Evolutionary conservation across 2,329 filamentous ascomycete species (phyloP).

Genomic region (Coniochaeta sp.): DNA sequence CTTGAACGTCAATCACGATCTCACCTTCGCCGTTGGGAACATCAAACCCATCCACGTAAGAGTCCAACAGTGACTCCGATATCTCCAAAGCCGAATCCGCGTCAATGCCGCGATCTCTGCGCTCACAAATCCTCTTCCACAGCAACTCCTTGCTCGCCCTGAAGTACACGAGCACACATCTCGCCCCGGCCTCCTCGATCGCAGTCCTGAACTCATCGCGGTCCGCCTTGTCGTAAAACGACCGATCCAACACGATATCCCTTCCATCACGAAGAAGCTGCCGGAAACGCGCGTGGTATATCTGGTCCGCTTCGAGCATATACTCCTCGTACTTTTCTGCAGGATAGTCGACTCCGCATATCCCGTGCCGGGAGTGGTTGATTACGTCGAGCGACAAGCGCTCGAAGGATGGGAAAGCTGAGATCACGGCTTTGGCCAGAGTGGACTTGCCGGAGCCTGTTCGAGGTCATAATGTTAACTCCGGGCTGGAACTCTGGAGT

Average conservation of each 20-base stretch:
- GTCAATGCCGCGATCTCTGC: constrained; percentile 9
- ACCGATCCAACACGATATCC: constrained; percentile 22
- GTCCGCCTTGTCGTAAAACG: constrained; percentile 22
- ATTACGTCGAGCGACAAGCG: constrained; percentile 19
- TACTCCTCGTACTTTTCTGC: constrained; percentile 12
- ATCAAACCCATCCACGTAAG: constrained; percentile 10
- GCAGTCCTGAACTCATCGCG: constrained; percentile 20
- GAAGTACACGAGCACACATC: constrained; percentile 23
- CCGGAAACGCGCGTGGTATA: constrained; percentile 10
- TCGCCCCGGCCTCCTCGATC: constrained; percentile 15
- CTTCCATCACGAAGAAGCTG: constrained; percentile 8
- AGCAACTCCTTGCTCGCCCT: constrained; percentile 17
- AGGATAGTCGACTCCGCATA: constrained; percentile 20
- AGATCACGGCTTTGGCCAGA: constrained; percentile 17
- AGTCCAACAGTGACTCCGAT: constrained; percentile 4
- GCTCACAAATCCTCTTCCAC: constrained; percentile 21
- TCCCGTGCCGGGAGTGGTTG: constrained; percentile 15
- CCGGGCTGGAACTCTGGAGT: background rate
- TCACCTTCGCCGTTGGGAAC: constrained; percentile 9
- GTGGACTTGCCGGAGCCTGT: constrained; percentile 22
- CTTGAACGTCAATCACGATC: constrained; percentile 6
- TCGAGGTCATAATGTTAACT: background rate
- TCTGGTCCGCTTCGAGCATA: constrained; percentile 20
- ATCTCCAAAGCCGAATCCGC: constrained; percentile 11
- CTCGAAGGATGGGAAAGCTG: constrained; percentile 13